These are phyloP conservation scores for Lichtheimia corymbifera DNA, from an alignment of 371 early-diverging fungal species.

Conservation along the genomic window DNA sequence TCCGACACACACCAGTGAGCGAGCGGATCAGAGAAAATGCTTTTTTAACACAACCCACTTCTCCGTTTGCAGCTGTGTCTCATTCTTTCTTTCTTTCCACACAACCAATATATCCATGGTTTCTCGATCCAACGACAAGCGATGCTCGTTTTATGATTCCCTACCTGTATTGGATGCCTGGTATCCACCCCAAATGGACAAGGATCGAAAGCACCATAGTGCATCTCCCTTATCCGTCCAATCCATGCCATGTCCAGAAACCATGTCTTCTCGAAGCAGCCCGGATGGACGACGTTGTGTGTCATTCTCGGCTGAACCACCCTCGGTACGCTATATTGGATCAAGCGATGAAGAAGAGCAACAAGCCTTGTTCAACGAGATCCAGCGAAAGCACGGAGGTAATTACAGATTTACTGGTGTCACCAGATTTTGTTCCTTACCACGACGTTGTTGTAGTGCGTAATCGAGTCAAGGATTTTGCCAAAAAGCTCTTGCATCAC, in stretches of 20 bases:
- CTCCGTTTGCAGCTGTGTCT: not conserved
- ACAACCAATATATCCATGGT: constrained; percentile 7
- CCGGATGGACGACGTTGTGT: constrained; percentile 18
- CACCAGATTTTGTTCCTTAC: too few relatives aligned
- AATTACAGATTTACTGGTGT: too few relatives aligned
- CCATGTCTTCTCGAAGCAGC: not conserved
- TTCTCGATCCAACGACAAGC: constrained; percentile 8
- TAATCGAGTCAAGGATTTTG: constrained; percentile 1
- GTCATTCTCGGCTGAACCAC: constrained; percentile 37
- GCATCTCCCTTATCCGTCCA: constrained; percentile 4
- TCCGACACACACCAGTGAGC: constrained; percentile 1
- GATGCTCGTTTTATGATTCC: constrained; percentile 30
- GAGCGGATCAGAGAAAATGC: not conserved
- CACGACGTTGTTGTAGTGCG: not conserved
- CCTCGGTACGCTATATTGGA: constrained; percentile 18
- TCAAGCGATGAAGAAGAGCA: too few relatives aligned
- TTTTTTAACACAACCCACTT: not conserved
- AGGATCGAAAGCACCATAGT: constrained; percentile 3
- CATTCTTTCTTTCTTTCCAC: constrained; percentile 10
- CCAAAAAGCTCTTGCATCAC: constrained; percentile 5
- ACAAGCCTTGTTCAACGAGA: too few relatives aligned
- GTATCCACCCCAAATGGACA: constrained; percentile 21
- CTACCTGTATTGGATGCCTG: constrained; percentile 37
- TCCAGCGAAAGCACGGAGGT: too few relatives aligned
- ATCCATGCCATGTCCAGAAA: constrained; percentile 2